Conservation (phyloP, 2,329 filamentous ascomycete genomes). For the Diaporthe batatas region DNA sequence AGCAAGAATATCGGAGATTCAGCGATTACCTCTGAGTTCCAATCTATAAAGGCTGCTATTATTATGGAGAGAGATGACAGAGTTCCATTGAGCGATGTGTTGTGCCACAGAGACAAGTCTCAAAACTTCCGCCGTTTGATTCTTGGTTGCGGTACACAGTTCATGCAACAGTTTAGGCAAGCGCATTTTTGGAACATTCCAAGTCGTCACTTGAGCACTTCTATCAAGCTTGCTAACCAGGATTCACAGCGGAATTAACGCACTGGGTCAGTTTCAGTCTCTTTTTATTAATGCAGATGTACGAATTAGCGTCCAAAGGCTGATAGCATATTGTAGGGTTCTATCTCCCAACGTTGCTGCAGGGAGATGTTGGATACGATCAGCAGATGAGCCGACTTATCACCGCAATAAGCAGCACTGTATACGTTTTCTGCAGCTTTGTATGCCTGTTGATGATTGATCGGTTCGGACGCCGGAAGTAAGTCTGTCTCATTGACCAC, state of each 20-base stretch:
- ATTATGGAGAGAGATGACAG: slow-evolving; percentile 52
- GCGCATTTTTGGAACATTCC: not conserved
- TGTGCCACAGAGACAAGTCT: slow-evolving; percentile 54
- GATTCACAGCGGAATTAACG: slow-evolving; percentile 35
- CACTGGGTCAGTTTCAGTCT: slow-evolving; percentile 27
- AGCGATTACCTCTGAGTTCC: slow-evolving; percentile 51
- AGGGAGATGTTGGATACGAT: slow-evolving; percentile 65
- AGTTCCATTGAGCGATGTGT: slow-evolving; percentile 51
- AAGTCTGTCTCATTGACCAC: slow-evolving; percentile 27
- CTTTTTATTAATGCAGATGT: not conserved
- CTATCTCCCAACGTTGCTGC: slow-evolving; percentile 67
- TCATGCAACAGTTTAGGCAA: slow-evolving; percentile 61
- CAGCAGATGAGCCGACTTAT: slow-evolving; percentile 62
- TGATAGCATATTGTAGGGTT: slow-evolving; percentile 49
- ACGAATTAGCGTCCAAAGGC: not conserved
- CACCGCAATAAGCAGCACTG: slow-evolving; percentile 63
- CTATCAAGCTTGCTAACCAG: not conserved
- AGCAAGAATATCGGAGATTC: slow-evolving; percentile 48
- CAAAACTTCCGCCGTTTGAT: slow-evolving; percentile 54
- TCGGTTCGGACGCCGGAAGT: slow-evolving; percentile 56
- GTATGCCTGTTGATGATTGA: slow-evolving; percentile 56
- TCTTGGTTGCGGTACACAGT: slow-evolving; percentile 58
- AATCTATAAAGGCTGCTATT: slow-evolving; percentile 54
- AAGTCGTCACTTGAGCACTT: not conserved
- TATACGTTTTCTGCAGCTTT: slow-evolving; percentile 55